Evolutionary conservation across 441 rosid species (phyloP).

Genomic region (Capsella rubella): DNA sequence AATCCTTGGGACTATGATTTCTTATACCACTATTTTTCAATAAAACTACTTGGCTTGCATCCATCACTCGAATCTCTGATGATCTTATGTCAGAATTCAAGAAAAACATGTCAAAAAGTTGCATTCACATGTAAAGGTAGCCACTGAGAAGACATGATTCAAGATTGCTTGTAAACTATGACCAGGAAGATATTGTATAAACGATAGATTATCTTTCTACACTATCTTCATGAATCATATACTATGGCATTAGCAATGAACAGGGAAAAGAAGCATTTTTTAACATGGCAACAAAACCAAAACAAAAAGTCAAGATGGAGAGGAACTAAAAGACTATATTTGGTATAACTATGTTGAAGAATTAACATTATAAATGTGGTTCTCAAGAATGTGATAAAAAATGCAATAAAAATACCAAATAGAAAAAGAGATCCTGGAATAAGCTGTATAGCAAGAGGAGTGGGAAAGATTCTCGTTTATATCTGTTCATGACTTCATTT

Average conservation of each 20-base stretch:
- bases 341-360: slow-evolving; percentile 16
- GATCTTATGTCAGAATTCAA: slow-evolving; percentile 2
- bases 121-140: slow-evolving; percentile 19
- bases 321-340: slow-evolving; percentile 29
- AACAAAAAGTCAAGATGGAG: neutral
- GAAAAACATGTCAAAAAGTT: neutral
- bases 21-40: neutral
- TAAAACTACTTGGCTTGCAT: neutral
- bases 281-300: slow-evolving; percentile 15
- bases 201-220: neutral
- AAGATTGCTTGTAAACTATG: slow-evolving; percentile 7
- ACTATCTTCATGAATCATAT: neutral
- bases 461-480: slow-evolving; percentile 15
- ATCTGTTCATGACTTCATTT: slow-evolving; percentile 51
- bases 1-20: slow-evolving; percentile 5
- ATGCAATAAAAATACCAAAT: neutral
- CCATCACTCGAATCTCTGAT: slow-evolving; percentile 10
- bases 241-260: neutral
- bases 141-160: slow-evolving; percentile 20
- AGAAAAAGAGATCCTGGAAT: slow-evolving; percentile 16
- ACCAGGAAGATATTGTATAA: neutral
- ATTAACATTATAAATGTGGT: slow-evolving; percentile 27
- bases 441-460: slow-evolving; percentile 21
- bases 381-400: slow-evolving; percentile 21
- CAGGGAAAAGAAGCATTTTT: neutral